Percentiles rank a stretch among this genome's conserved stretches.
phyloP scores from a whole-genome alignment of 139 green algal species.

The Chlamydomonas sphaeroides region DNA sequence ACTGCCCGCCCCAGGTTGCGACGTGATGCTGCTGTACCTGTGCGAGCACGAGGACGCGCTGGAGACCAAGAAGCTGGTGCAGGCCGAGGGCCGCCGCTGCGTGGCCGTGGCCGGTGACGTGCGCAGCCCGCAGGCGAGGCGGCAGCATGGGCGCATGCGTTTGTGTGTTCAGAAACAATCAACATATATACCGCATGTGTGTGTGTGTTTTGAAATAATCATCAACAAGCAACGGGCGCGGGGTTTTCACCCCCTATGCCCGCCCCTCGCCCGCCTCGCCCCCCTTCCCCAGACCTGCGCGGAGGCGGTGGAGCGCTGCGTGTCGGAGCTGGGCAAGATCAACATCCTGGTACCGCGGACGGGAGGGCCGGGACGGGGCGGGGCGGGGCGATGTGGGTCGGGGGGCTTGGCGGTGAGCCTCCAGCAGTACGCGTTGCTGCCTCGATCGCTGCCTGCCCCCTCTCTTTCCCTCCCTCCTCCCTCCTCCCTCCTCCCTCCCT shows the following conservation, averaged over 20 bases:
- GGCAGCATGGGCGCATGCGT: too few relatives aligned
- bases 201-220: too few relatives aligned
- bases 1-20: too few relatives aligned
- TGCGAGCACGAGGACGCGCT: slow-evolving; percentile 59
- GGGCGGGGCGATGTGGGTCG: too few relatives aligned
- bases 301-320: slow-evolving; percentile 25
- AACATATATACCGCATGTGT: too few relatives aligned
- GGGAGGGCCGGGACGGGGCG: neutral
- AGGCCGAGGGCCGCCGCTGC: slow-evolving; percentile 52
- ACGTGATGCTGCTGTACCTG: slow-evolving; percentile 57
- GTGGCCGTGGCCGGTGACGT: slow-evolving; percentile 42
- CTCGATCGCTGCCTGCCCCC: neutral
- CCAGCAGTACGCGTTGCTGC: too few relatives aligned
- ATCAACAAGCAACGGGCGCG: too few relatives aligned
- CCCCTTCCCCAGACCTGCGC: neutral
- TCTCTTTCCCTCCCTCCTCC: neutral
- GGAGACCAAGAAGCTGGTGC: slow-evolving; percentile 50
- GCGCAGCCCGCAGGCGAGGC: slow-evolving; percentile 19
- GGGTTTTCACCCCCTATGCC: too few relatives aligned
- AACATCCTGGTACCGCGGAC: slow-evolving; percentile 51
- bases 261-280: neutral
- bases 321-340: slow-evolving; percentile 47
- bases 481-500: neutral
- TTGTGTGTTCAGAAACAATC: too few relatives aligned
- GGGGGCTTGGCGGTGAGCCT: neutral